Evolutionary conservation across 306 rosid species (phyloP).

Genomic region (Ceratonia siliqua): DNA sequence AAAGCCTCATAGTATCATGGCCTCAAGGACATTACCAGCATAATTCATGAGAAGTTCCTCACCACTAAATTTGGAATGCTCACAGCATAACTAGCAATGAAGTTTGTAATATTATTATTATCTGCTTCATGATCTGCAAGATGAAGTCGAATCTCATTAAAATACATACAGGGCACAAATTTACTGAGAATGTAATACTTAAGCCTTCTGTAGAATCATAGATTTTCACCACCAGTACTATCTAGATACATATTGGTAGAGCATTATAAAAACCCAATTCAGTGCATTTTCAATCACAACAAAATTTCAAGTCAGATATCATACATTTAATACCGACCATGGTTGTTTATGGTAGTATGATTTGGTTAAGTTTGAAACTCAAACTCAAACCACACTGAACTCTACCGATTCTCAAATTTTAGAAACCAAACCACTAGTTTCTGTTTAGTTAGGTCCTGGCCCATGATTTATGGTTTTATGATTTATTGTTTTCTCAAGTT

Average conservation of each 20-base stretch:
- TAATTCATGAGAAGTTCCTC: slow-evolving; percentile 77
- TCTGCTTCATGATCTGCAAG: slow-evolving; percentile 72
- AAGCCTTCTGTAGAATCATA: slow-evolving; percentile 23
- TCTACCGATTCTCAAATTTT: not conserved
- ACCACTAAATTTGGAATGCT: slow-evolving; percentile 86
- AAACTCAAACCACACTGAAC: not conserved
- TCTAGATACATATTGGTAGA: slow-evolving; percentile 20
- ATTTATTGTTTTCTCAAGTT: not conserved
- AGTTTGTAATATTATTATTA: slow-evolving; percentile 49
- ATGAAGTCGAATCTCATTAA: slow-evolving; percentile 29
- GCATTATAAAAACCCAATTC: slow-evolving; percentile 21
- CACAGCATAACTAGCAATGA: slow-evolving; percentile 61
- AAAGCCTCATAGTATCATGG: slow-evolving; percentile 39
- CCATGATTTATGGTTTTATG: not conserved
- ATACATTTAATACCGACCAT: not conserved
- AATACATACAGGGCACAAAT: slow-evolving; percentile 14
- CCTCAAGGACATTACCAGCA: slow-evolving; percentile 58
- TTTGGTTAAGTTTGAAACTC: not conserved
- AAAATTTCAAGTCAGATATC: not conserved
- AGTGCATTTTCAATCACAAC: not conserved
- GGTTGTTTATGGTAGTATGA: not conserved
- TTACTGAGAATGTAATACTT: slow-evolving; percentile 12
- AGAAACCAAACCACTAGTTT: not conserved
- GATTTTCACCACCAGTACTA: slow-evolving; percentile 21
- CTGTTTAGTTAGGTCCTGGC: not conserved